phyloP scores from a whole-genome alignment of 2,329 filamentous ascomycete genomes.

The Apiospora koreana region DNA sequence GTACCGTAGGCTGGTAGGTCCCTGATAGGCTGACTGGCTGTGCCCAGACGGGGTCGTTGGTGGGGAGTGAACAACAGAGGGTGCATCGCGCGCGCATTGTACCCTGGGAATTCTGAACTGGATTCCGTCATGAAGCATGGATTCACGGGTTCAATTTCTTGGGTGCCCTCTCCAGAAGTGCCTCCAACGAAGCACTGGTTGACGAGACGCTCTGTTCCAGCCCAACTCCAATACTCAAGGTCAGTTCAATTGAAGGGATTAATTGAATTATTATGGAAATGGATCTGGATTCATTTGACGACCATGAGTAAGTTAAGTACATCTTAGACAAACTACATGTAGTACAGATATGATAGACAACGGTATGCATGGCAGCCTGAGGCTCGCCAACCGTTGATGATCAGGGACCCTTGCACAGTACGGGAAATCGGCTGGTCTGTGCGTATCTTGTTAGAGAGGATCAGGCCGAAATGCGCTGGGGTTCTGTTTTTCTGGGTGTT shows the following conservation, averaged over 20 bases:
- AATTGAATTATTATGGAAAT: too few relatives aligned
- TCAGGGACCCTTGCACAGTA: slow-evolving; percentile 1
- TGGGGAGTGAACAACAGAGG: background rate
- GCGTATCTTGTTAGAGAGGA: background rate
- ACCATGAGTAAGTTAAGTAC: too few relatives aligned
- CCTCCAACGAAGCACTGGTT: too few relatives aligned
- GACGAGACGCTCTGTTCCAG: too few relatives aligned
- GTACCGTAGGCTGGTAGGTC: background rate
- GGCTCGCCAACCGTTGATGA: background rate
- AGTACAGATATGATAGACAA: background rate
- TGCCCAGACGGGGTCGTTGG: background rate
- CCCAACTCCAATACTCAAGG: too few relatives aligned
- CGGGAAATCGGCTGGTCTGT: background rate
- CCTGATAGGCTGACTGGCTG: background rate
- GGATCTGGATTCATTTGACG: too few relatives aligned
- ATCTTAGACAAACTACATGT: background rate
- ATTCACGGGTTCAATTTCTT: background rate
- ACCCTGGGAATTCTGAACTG: background rate
- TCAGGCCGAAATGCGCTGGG: background rate
- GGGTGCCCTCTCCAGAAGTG: background rate
- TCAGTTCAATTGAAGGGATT: too few relatives aligned
- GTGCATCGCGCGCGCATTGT: background rate
- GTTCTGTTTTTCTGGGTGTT: background rate
- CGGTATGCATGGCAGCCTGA: background rate
- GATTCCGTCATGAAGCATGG: background rate